Evolutionary conservation across 1,139 yeast genomes (phyloP), one percentile per base, ranked within the genome.

Genomic region (Saccharomyces uvarum): DNA sequence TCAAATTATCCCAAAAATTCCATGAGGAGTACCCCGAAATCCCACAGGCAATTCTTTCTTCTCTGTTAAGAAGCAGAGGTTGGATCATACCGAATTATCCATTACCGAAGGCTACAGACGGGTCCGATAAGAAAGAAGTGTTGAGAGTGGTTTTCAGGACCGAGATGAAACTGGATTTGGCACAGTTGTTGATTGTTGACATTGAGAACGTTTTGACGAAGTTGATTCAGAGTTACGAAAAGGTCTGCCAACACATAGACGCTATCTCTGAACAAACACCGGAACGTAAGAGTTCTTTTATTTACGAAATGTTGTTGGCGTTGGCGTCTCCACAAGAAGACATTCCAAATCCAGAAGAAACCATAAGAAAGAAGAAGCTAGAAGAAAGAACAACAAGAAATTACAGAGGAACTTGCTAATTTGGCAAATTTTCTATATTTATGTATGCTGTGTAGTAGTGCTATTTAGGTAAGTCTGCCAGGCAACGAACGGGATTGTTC

Each of bases 21-120:
- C 69, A 74, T 53, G 67, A 78, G 50, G 70, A 77, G 48, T 88
- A 83, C 69, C 93, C 96, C 1, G 88, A 83, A 69, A 80, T 90
- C 55, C 96, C 96, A n/a, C 97, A 90, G 71, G 79, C 84, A 31
- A 78, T 88, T 56, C 70, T 90, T 47, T 84, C 96, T 0, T 76
- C 85, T 21, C 70, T 89, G 68, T 75, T 90, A 65, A 81, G 97
- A 69, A 82, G 81, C 70, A 83, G 84, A 67, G 96, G 96, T 4
- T 90, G 86, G 79, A 90, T 90, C 68, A 79, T 90, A 58, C 97
- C 97, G 58, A 90, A 90, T 76, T 90, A 90, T 72, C 90, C 86
- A 58, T 78, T 90, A 63, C 95, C 97, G 31, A 84, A 87, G 29
- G 64, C 67, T 47, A 77, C 75, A 53, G 76, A 74, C 44, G 62